Evolutionary conservation across 2,329 filamentous ascomycete genomes (phyloP), one percentile per base, ranked within the genome.

Genomic region (Diplodia intermedia): DNA sequence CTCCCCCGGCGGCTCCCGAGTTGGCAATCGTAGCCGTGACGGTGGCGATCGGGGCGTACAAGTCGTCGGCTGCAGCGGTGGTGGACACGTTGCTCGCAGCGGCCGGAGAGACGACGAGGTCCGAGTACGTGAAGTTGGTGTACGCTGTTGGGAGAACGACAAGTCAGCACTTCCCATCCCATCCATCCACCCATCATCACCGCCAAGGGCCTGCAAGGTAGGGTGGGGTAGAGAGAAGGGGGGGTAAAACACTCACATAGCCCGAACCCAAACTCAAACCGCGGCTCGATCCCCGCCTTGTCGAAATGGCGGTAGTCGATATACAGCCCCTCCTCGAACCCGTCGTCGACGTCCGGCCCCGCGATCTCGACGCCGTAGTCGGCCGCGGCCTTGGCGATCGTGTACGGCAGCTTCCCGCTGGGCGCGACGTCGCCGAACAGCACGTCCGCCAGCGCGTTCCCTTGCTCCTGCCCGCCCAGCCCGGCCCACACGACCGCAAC

Each of bases 351-450:
- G 1, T 73, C 75, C 8, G 40, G 31, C 12, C 40, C 57, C 1
- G 68, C 68, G 29, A 79, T 71, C 0, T 57, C 65, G 1, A 75
- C 74, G n/a, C 76, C 76, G 56, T 79, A 79, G 68, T 80, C 78
- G 1, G 49, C 69, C 7, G 71, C 68, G n/a, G 71, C 67, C 71
- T 78, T 79, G 2, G 77, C 77, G 55, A 80, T 79, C 20, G 78
- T 79, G 62, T 78, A 90, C 73, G 88, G 87, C 0, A 91, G 79
- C 68, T 87, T 86, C 2, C 88, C 89, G 0, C 76, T 80, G 1
- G 82, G 82, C 4, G 92, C 94, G 69, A 90, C 86, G 69, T 86
- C 87, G 52, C 93, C 93, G 78, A 94, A 97, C 14, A 97, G 87
- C 12, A 85, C 75, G 36, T 84, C 83, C 3, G 76, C 80, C 18